Evolutionary conservation across 768 basidiomycete genomes (phyloP).

Genomic region (Solioccasus polychromus): DNA sequence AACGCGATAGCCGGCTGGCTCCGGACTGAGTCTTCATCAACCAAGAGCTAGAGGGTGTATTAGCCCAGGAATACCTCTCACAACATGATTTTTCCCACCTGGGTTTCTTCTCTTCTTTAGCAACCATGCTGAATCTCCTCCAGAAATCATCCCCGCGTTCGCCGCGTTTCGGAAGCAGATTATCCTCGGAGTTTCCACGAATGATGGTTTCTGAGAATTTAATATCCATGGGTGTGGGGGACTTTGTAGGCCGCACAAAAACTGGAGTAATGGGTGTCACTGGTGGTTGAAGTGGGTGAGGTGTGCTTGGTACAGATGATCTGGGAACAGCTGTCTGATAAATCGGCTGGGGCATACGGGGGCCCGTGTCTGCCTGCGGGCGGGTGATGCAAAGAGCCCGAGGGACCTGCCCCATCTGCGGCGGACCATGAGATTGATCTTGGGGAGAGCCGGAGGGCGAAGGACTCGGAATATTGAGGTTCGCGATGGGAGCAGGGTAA

Average conservation of each 20-base stretch:
- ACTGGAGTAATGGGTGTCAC: constrained; percentile 77
- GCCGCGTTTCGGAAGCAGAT: constrained; percentile 62
- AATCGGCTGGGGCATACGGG: constrained; percentile 31
- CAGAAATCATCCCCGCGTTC: constrained; percentile 83
- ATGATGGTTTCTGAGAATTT: constrained; percentile 58
- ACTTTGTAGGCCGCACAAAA: constrained; percentile 60
- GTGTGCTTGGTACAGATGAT: constrained; percentile 46
- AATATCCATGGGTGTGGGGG: constrained; percentile 38
- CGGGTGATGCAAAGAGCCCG: constrained; percentile 21
- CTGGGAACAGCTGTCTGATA: constrained; percentile 30
- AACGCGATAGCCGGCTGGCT: constrained; percentile 51
- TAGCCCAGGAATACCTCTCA: not conserved
- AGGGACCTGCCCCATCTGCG: constrained; percentile 32
- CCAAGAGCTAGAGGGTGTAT: constrained; percentile 50
- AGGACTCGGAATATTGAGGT: constrained; percentile 56
- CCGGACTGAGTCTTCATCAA: constrained; percentile 60
- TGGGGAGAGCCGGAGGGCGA: constrained; percentile 38
- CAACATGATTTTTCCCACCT: constrained; percentile 27
- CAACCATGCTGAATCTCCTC: constrained; percentile 83
- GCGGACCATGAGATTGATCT: constrained; percentile 13
- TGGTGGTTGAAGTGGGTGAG: constrained; percentile 75
- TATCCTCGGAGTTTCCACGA: constrained; percentile 66
- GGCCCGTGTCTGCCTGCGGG: constrained; percentile 17
- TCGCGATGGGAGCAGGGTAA: constrained; percentile 68
- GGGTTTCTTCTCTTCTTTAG: constrained; percentile 62